Evolutionary conservation across 768 basidiomycete species (phyloP).

Genomic region (Coprinopsis strossmayeri): DNA sequence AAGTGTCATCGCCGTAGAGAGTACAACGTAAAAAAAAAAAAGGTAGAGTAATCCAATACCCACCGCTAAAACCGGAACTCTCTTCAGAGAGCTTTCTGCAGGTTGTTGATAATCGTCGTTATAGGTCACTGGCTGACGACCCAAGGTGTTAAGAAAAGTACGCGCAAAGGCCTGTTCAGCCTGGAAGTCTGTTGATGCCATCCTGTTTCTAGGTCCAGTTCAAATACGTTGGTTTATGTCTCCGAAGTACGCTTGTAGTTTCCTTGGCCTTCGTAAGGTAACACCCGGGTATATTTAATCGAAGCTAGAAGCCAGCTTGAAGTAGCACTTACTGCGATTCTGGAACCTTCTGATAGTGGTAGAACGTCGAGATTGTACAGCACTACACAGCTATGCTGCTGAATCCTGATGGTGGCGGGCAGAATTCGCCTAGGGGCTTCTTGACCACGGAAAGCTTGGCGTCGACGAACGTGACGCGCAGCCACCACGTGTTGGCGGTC

Average conservation of each 20-base stretch:
- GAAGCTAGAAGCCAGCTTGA: too few species aligned
- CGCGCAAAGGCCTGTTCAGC: constrained; percentile 67
- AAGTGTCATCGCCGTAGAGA: background rate
- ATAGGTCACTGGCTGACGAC: constrained; percentile 61
- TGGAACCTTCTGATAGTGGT: background rate
- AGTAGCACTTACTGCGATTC: background rate
- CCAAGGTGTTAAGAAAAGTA: constrained; percentile 56
- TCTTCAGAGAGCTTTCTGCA: constrained; percentile 56
- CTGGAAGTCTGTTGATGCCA: constrained; percentile 26
- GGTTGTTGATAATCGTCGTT: constrained; percentile 74
- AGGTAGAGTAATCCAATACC: constrained; percentile 13
- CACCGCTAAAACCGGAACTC: constrained; percentile 65
- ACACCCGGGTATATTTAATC: too few species aligned
- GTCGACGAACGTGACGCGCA: background rate
- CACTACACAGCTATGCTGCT: background rate
- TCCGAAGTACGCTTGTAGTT: background rate
- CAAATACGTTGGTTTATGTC: background rate
- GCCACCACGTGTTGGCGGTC: too few species aligned
- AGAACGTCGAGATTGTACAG: background rate
- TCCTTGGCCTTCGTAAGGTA: background rate
- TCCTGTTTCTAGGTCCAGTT: background rate
- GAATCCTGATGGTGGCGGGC: background rate
- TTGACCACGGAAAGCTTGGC: background rate
- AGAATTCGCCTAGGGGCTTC: background rate
- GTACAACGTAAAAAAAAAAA: background rate